These are phyloP conservation scores for Xylaria palmicola DNA, from an alignment of 495 filamentous ascomycete species.

Conservation along the genomic window DNA sequence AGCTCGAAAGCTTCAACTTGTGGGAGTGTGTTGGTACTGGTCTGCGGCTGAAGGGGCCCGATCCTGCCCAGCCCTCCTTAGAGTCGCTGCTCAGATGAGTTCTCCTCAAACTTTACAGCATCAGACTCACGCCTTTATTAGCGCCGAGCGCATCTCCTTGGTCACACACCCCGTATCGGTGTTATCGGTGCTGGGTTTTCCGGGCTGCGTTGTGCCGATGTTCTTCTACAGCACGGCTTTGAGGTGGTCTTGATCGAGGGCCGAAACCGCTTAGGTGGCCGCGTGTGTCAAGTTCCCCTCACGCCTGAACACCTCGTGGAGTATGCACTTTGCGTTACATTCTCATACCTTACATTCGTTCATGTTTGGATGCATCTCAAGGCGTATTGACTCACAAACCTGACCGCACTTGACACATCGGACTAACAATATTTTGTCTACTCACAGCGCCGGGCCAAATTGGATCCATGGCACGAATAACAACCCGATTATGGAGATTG, in stretches of 20 bases:
- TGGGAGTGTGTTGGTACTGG: conserved; percentile 31
- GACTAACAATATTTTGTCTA: background rate
- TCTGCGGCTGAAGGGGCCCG: conserved; percentile 28
- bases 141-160: conserved; percentile 34
- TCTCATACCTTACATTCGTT: background rate
- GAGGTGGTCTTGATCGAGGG: conserved; percentile 85
- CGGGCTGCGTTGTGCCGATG: conserved; percentile 83
- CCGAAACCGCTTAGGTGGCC: conserved; percentile 77
- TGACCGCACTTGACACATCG: background rate
- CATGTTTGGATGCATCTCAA: background rate
- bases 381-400: background rate
- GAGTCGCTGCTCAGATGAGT: conserved; percentile 35
- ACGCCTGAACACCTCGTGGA: conserved; percentile 48
- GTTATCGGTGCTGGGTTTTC: conserved; percentile 85
- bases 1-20: conserved; percentile 33
- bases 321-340: conserved; percentile 8
- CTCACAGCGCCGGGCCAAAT: conserved; percentile 70
- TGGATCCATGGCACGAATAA: conserved; percentile 90
- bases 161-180: conserved; percentile 53
- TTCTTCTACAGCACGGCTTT: conserved; percentile 74
- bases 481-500: conserved; percentile 83
- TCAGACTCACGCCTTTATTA: conserved; percentile 33
- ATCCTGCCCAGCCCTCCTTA: conserved; percentile 32
- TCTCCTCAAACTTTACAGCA: conserved; percentile 12
- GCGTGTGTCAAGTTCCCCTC: conserved; percentile 58